These are phyloP conservation scores for Boletellus emodensis DNA, from an alignment of 768 basidiomycete genomes.

Conservation along the genomic window DNA sequence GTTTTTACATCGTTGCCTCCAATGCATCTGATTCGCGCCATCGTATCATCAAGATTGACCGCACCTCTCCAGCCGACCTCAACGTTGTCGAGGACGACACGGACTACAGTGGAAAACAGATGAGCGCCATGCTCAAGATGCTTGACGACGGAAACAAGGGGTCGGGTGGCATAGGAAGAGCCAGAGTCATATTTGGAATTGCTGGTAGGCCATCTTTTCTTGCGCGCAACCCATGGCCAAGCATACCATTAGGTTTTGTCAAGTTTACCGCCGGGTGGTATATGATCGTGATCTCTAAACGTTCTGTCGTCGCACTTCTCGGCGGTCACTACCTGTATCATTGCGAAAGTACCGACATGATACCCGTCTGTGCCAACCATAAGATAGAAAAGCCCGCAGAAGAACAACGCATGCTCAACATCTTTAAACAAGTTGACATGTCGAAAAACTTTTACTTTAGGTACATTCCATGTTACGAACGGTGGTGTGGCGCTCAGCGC, in stretches of 20 bases:
- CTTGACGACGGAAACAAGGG: slow-evolving; percentile 91
- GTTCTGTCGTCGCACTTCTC: slow-evolving; percentile 87
- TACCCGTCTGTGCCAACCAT: slow-evolving; percentile 73
- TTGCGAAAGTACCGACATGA: slow-evolving; percentile 85
- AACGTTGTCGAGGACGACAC: slow-evolving; percentile 82
- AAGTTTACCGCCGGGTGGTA: slow-evolving; percentile 96
- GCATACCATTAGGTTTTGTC: slow-evolving; percentile 62
- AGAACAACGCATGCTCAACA: slow-evolving; percentile 81
- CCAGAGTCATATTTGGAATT: slow-evolving; percentile 75
- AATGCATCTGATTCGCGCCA: slow-evolving; percentile 86
- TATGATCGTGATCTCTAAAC: slow-evolving; percentile 85
- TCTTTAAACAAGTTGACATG: slow-evolving; percentile 96
- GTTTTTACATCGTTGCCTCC: slow-evolving; percentile 90
- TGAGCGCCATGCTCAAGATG: slow-evolving; percentile 90
- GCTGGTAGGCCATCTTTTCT: slow-evolving; percentile 48
- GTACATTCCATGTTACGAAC: slow-evolving; percentile 34
- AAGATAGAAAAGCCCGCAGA: slow-evolving; percentile 85
- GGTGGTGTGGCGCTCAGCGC: neutral
- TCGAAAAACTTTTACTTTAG: slow-evolving; percentile 99
- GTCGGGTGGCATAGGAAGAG: slow-evolving; percentile 81
- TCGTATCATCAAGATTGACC: slow-evolving; percentile 90
- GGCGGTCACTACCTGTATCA: slow-evolving; percentile 97
- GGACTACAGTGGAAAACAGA: slow-evolving; percentile 84
- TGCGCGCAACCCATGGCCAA: neutral
- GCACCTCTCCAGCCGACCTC: slow-evolving; percentile 73